Base-by-base conservation (phyloP, 1,284 basidiomycete genomes). In the Mycena citricolor region DNA sequence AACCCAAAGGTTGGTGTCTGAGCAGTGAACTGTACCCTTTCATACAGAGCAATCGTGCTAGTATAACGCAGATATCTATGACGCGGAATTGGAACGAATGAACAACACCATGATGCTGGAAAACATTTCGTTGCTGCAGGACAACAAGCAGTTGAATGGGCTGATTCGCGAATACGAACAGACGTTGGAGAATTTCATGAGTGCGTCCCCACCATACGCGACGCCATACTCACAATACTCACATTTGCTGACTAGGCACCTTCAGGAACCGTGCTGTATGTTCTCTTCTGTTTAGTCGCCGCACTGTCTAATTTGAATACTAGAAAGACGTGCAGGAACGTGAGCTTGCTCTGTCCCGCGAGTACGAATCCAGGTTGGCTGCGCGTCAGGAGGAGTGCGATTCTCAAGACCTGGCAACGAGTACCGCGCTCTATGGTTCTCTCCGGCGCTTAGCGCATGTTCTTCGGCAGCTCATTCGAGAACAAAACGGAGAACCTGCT, bases 81-180 rank as follows among this genome's bases (percentile, higher is more conserved):
- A 94, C 50, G 78, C 82, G n/a, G 93, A 97, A 62, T 72, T 99
- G 13, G 94, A 98, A 61, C 80, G 82, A 24, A 91, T 97, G 79
- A 95, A 94, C 55, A 72, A 76, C 0, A 75, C 83, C 35, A 85
- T 99, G 54, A 74, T 81, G 11, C 68, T 79, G 32, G 95, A 99
- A 67, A 99, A 99, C 62, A 86, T 90, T 59, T 70, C 72, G 3
- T 72, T 99, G 22, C 81, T 90, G 57, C 83, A 97, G 57, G 95
- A 99, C 67, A 98, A 98, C 72, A 94, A 97, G 64, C 93, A 97
- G 59, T 76, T 98, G 25, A 91, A 86, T 51, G 73, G 78, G 5
- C 71, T 99, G 36, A 83, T 99, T 53, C 93, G 94, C 56, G 95
- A 99, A 64, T 97, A 97, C 61, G 97, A 99, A 63, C 86, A 90